These are phyloP conservation scores for Nemania bipapillata DNA, from an alignment of 2,329 filamentous ascomycete genomes.

Conservation along the genomic window DNA sequence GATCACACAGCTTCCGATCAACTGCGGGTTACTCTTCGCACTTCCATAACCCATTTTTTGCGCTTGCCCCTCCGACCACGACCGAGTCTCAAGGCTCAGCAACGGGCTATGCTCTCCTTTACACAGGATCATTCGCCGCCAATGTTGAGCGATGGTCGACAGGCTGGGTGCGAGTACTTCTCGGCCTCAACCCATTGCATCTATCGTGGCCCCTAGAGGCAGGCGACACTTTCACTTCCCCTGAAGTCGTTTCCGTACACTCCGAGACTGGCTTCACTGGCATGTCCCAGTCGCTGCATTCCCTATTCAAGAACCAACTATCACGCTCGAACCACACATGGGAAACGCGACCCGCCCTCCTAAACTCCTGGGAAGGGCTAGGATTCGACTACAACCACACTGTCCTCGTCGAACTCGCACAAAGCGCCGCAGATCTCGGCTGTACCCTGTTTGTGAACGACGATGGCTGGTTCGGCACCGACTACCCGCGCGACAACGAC, in stretches of 20 bases:
- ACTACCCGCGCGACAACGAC: constrained; percentile 69
- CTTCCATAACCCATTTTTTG: constrained; percentile 72
- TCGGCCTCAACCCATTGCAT: constrained; percentile 71
- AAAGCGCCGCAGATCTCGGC: constrained; percentile 67
- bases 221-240: constrained; percentile 68
- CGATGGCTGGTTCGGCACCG: constrained; percentile 74
- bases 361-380: constrained; percentile 75
- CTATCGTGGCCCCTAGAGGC: constrained; percentile 67
- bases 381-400: constrained; percentile 68
- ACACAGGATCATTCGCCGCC: constrained; percentile 70
- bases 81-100: constrained; percentile 71
- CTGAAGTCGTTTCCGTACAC: constrained; percentile 71
- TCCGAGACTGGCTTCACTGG: constrained; percentile 68
- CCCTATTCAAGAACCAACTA: constrained; percentile 70
- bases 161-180: constrained; percentile 67
- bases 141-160: constrained; percentile 72
- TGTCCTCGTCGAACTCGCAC: constrained; percentile 65
- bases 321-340: constrained; percentile 64
- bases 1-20: constrained; percentile 65
- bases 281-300: constrained; percentile 71
- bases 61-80: constrained; percentile 65
- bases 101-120: constrained; percentile 73
- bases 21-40: constrained; percentile 71
- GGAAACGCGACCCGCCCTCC: constrained; percentile 62
- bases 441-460: constrained; percentile 73